Evolutionary conservation across 2,329 filamentous ascomycete species (phyloP).

Genomic region (Ascochyta rabiei): DNA sequence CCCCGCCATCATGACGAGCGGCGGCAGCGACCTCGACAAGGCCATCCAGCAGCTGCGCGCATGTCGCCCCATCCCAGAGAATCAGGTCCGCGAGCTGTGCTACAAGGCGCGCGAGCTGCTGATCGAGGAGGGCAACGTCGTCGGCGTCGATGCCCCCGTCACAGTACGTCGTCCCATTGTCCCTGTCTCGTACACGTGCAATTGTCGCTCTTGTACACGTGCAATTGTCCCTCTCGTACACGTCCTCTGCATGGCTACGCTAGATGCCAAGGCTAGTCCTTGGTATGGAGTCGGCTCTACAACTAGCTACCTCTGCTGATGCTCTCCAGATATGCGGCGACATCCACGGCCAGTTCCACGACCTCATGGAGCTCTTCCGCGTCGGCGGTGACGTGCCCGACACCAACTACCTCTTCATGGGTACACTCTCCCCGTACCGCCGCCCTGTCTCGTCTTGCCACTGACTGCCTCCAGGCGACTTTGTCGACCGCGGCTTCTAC

Average conservation of each 20-base stretch:
- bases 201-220: too few species aligned
- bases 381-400: constrained; percentile 93
- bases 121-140: constrained; percentile 97
- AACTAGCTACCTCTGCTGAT: neutral
- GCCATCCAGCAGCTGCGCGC: constrained; percentile 94
- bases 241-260: too few species aligned
- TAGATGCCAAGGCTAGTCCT: too few species aligned
- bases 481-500: constrained; percentile 97
- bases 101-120: constrained; percentile 95
- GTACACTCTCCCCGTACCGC: constrained; percentile 50
- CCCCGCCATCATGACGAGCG: constrained; percentile 39
- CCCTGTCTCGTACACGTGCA: too few species aligned
- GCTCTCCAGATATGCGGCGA: constrained; percentile 69
- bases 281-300: too few species aligned
- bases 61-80: constrained; percentile 94
- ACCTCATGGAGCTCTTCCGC: constrained; percentile 94
- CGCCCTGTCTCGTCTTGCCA: neutral
- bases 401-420: constrained; percentile 97
- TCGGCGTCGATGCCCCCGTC: constrained; percentile 91
- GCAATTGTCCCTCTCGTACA: too few species aligned
- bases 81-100: constrained; percentile 93
- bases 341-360: constrained; percentile 96
- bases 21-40: constrained; percentile 73
- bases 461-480: constrained; percentile 69
- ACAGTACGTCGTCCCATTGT: constrained; percentile 65